Evolutionary conservation across 2,329 filamentous ascomycete genomes (phyloP), one percentile per base, ranked within the genome.

Genomic region (Colletotrichum navitas): DNA sequence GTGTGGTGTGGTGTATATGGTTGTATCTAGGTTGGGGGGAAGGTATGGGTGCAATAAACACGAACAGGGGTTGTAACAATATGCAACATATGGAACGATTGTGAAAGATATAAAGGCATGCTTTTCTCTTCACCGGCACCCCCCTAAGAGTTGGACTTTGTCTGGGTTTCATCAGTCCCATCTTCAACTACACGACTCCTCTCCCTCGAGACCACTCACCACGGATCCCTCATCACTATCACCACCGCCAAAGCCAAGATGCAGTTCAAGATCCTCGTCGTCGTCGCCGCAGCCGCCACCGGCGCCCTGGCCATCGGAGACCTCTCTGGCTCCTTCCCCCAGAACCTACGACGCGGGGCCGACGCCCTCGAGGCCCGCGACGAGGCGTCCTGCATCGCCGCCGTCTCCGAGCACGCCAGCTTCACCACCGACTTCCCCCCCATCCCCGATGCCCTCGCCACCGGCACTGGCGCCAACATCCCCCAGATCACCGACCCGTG

Each of bases 401-500:
- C 70, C 63, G 76, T 68, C 49, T 18, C 62, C 4, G 47, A 65
- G 2, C 41, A 78, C 41, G 47, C 63, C 16, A 71, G 73, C 11
- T 55, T 75, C 49, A 72, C 73, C 58, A 29, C 63, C 10, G 58
- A 72, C 14, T 61, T 79, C 39, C 62, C 76, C 45, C 64, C 70
- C n/a, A 36, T 65, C 10, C 52, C 77, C n/a, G 73, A 73, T 18
- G 39, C 64, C 32, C 56, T 36, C 75, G 39, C 76, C 76, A 49
- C 76, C 74, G 1, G 71, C 73, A 79, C 77, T 11, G 43, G 72
- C 18, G 1, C 61, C 54, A 56, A 62, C 34, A 73, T 76, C 41
- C 43, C 63, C 45, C 74, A 75, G 29, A 21, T 71, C 52, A 68
- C 68, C 45, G 68, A 77, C 63, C 36, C 56, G 2, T 79, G 78